A percentile compares a stretch with the other conserved stretches of the same genome.
These are phyloP conservation scores for Grosmannia huntii DNA, from an alignment of 2,329 filamentous ascomycete genomes.

Conservation along the genomic window DNA sequence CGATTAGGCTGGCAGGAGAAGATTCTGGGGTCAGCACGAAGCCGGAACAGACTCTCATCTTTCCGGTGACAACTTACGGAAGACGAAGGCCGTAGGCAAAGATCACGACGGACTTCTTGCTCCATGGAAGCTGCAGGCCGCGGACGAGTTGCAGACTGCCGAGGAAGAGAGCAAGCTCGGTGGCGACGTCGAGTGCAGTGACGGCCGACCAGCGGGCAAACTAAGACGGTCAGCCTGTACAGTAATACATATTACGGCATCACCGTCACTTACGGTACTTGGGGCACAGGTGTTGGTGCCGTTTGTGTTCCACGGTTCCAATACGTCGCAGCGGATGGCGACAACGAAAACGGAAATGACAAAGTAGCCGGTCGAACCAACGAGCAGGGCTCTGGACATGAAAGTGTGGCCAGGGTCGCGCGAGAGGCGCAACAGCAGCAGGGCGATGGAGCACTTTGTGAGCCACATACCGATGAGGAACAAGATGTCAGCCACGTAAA, in stretches of 20 bases:
- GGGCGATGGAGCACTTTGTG: conserved; percentile 28
- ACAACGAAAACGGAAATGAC: conserved; percentile 26
- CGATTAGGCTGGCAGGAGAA: conserved; percentile 21
- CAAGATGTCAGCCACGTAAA: conserved; percentile 28
- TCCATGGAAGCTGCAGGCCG: conserved; percentile 22
- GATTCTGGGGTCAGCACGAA: background rate
- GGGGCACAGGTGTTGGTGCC: conserved; percentile 14
- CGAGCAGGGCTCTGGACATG: conserved; percentile 22
- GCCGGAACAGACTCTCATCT: conserved; percentile 6
- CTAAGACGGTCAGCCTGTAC: conserved; percentile 10
- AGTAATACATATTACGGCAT: background rate
- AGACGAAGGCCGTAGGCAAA: conserved; percentile 27
- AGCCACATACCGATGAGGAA: conserved; percentile 27
- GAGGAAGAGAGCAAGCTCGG: conserved; percentile 23
- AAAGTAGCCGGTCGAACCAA: conserved; percentile 22
- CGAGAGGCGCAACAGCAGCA: conserved; percentile 30
- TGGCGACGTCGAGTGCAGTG: conserved; percentile 25
- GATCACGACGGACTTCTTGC: conserved; percentile 25
- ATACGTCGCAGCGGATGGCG: conserved; percentile 25
- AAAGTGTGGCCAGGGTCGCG: conserved; percentile 26
- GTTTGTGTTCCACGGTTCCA: conserved; percentile 22
- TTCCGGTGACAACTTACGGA: background rate
- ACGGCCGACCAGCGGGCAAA: conserved; percentile 25
- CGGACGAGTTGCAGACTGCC: conserved; percentile 24
- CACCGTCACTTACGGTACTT: conserved; percentile 18